These are phyloP conservation scores for Grigorovia yakushimaensis DNA, from an alignment of 805 yeast species.

Conservation along the genomic window DNA sequence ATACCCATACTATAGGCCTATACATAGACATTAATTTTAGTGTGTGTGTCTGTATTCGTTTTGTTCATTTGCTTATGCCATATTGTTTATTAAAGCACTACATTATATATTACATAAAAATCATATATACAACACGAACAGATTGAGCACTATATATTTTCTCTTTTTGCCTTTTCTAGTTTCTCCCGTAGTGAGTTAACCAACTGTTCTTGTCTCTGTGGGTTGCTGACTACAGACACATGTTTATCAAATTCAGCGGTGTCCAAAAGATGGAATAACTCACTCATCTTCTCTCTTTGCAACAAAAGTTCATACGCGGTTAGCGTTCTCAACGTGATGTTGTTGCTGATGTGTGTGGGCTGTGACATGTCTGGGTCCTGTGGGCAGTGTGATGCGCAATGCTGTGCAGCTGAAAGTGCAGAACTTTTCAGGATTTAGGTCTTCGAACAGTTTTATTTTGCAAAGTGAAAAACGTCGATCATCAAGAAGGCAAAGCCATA, in stretches of 20 bases:
- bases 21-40: no score
- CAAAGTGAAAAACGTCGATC: not conserved
- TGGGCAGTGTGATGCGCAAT: not conserved
- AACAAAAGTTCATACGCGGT: conserved; percentile 24
- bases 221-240: conserved; percentile 8
- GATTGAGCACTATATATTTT: not conserved
- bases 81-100: no score
- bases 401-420: no score
- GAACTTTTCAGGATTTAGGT: no score
- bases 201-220: conserved; percentile 13
- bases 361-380: not conserved
- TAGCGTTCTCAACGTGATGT: conserved; percentile 21
- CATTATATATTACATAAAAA: no score
- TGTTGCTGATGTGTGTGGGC: conserved; percentile 7
- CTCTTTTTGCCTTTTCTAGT: not conserved
- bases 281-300: conserved; percentile 23
- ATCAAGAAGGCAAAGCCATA: not conserved
- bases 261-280: conserved; percentile 22
- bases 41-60: no score
- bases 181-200: conserved; percentile 10
- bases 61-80: no score
- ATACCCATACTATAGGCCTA: no score
- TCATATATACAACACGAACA: no score
- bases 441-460: not conserved
- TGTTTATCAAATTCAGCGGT: conserved; percentile 12